A percentile compares a stretch with the other conserved stretches of the same genome.
Conservation (phyloP, 2,329 filamentous ascomycete species). For the Coniochaeta sp. region DNA sequence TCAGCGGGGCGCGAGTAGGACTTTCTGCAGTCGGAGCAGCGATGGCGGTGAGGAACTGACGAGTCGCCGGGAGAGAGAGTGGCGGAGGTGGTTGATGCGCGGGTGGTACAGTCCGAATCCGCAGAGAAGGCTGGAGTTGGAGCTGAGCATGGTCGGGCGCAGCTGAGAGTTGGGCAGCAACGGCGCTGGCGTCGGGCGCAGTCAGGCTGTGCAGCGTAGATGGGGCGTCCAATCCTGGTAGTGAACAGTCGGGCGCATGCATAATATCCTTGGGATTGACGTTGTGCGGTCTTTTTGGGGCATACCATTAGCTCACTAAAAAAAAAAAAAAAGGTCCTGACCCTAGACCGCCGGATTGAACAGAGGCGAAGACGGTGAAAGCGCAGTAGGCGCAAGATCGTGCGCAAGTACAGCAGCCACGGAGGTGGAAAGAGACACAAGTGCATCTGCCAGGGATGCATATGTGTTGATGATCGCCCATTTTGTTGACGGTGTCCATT, state of each 20-base stretch:
- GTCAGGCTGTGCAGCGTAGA: too few relatives aligned
- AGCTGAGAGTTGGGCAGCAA: too few relatives aligned
- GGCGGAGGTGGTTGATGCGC: too few relatives aligned
- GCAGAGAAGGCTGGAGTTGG: too few relatives aligned
- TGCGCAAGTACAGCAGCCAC: neutral
- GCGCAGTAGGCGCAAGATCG: neutral
- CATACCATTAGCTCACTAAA: slow-evolving; percentile 1
- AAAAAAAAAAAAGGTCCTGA: neutral
- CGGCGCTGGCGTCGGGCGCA: too few relatives aligned
- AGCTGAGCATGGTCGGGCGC: too few relatives aligned
- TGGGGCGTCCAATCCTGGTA: too few relatives aligned
- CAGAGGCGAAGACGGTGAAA: neutral
- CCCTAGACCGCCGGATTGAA: neutral
- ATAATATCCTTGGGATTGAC: too few relatives aligned
- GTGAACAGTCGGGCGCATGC: too few relatives aligned
- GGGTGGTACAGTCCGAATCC: too few relatives aligned
- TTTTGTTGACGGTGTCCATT: too few relatives aligned
- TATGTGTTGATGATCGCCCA: neutral
- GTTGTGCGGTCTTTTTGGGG: neutral
- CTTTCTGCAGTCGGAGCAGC: neutral
- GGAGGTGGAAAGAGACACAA: neutral
- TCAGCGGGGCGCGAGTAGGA: neutral
- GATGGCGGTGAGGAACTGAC: neutral
- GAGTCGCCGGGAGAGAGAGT: too few relatives aligned
- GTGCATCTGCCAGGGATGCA: neutral